phyloP scores from a whole-genome alignment of 2,329 filamentous ascomycete species.

The Aureobasidium sp. region DNA sequence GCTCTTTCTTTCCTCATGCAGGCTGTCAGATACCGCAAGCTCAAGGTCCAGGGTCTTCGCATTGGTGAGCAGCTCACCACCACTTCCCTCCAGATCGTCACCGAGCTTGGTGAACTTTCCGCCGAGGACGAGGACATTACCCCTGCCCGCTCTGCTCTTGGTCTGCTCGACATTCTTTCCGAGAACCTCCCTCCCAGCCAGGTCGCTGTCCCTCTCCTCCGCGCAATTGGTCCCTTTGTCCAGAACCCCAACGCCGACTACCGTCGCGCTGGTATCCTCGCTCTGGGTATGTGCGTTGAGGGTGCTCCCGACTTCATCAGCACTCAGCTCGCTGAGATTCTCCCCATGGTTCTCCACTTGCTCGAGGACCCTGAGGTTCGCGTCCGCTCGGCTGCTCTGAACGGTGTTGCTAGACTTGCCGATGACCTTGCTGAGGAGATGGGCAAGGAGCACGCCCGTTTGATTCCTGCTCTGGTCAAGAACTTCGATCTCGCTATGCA shows the following conservation, averaged over 20 bases:
- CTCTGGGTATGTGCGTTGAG: conserved; percentile 89
- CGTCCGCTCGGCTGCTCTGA: conserved; percentile 79
- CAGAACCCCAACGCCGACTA: conserved; percentile 64
- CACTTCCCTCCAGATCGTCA: conserved; percentile 80
- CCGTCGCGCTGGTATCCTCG: conserved; percentile 82
- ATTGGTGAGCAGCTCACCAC: conserved; percentile 80
- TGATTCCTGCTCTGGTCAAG: conserved; percentile 77
- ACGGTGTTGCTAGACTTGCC: conserved; percentile 80
- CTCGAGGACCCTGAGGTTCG: conserved; percentile 75
- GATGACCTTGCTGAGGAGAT: conserved; percentile 92
- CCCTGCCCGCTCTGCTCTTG: conserved; percentile 74
- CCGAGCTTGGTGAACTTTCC: conserved; percentile 69
- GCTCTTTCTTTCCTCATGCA: conserved; percentile 92
- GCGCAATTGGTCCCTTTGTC: conserved; percentile 76
- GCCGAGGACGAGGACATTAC: conserved; percentile 75
- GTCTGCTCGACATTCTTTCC: conserved; percentile 80
- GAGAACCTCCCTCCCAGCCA: conserved; percentile 85
- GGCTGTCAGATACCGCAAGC: conserved; percentile 80
- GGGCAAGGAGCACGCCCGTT: conserved; percentile 69
- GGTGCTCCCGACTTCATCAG: conserved; percentile 96
- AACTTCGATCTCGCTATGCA: conserved; percentile 77
- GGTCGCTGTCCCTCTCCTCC: conserved; percentile 84
- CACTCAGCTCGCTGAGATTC: conserved; percentile 77
- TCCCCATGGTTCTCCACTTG: conserved; percentile 75
- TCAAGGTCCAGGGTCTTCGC: conserved; percentile 88